Evolutionary conservation across 495 filamentous ascomycete species (phyloP), one percentile per base, ranked within the genome.

Genomic region (Apodospora peruviana): DNA sequence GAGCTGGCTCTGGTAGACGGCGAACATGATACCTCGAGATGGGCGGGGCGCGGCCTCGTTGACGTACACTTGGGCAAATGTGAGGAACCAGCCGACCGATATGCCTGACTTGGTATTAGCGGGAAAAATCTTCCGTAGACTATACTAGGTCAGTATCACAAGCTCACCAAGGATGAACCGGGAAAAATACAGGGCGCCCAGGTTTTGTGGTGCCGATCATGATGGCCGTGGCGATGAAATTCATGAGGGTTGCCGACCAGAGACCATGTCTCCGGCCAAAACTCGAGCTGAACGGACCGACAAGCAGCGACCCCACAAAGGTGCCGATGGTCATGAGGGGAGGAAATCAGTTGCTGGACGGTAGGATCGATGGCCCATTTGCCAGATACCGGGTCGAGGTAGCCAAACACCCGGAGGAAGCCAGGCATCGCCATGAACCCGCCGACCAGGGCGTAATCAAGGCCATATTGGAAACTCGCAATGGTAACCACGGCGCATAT

Each of bases 311-410:
- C 36, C 64, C 66, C 19, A 78, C 53, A 46, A 80, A 74, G 43
- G 74, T 73, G 18, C 77, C 75, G 34, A 79, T 65, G 0, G 71
- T 77, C 73, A 80, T 77, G 20, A 79, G 58, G 34, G n/a, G 68
- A 69, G 1, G 70, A 70, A 42, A 77, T 75, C 36, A 66, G 68
- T 49, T 72, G 76, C 48, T 78, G 75, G n/a, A 70, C 61, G 14
- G 68, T 72, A 16, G 68, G 67, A n/a, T 65, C 58, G 27, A 66
- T 69, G 29, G 54, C 54, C 64, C 59, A 63, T 36, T 35, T 51
- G 36, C 39, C 36, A 7, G 45, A 40, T n/a, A n/a, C n/a, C 5
- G 47, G 53, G 35, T 71, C 60, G 32, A 59, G 57, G 55, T 71
- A 75, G 20, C 71, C 70, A 45, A 65, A 75, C 10, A 72, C 63